Conservation (phyloP, 345 rosid species). For the Psidium friedrichsthalianum region DNA sequence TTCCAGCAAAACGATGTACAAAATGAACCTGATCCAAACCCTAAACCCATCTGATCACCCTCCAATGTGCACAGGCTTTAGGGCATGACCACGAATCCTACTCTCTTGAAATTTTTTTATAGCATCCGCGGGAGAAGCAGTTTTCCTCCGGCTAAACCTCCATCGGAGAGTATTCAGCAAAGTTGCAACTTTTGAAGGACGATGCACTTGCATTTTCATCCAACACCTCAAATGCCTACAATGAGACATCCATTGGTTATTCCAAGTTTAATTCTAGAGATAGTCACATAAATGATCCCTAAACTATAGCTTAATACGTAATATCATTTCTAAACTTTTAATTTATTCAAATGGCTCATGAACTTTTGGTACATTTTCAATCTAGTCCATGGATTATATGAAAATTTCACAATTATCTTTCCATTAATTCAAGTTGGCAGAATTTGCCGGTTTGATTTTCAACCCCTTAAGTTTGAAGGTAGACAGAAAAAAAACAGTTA, state of each 20-base stretch:
- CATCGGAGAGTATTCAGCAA: no score
- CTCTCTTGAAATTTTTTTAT: no score
- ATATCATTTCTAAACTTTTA: fast-evolving
- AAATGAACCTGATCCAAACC: neutral
- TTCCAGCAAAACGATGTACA: neutral
- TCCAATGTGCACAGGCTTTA: neutral
- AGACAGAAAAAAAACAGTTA: neutral
- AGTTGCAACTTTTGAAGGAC: neutral
- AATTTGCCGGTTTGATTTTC: neutral
- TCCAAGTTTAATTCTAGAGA: neutral
- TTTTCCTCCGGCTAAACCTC: no score
- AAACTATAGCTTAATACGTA: fast-evolving
- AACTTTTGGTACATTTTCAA: neutral
- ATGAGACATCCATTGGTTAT: neutral
- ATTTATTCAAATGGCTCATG: neutral
- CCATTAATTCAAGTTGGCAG: neutral
- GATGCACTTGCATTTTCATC: no score
- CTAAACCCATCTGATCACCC: neutral
- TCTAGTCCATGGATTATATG: neutral
- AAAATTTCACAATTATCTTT: neutral
- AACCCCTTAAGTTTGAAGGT: neutral
- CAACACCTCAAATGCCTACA: no score
- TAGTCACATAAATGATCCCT: neutral
- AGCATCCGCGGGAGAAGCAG: no score
- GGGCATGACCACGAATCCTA: neutral